A percentile compares a stretch with the other conserved stretches of the same genome.
Evolutionary conservation across 1,284 basidiomycete genomes (phyloP).

Genomic region (Amylostereum chailletii): DNA sequence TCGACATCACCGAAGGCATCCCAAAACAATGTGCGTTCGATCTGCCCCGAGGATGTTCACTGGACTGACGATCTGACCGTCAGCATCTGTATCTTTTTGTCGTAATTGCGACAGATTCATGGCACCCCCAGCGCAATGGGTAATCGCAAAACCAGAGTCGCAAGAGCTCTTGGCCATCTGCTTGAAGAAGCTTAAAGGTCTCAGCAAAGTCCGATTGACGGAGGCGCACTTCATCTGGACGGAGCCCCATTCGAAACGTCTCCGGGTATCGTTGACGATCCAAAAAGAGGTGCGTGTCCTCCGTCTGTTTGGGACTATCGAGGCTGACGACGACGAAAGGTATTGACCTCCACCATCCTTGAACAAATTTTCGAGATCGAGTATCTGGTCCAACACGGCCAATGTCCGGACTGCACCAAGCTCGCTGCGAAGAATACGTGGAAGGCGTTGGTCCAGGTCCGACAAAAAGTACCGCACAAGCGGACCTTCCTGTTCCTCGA

Average conservation of each 20-base stretch:
- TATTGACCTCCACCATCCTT: constrained; percentile 89
- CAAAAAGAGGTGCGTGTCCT: constrained; percentile 80
- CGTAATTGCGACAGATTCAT: constrained; percentile 95
- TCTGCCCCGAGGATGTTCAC: too few relatives aligned
- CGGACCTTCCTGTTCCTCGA: constrained; percentile 97
- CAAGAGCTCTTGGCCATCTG: constrained; percentile 88
- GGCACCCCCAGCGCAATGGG: constrained; percentile 87
- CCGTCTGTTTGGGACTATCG: not conserved
- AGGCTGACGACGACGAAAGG: constrained; percentile 33
- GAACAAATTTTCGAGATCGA: constrained; percentile 98
- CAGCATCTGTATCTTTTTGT: constrained; percentile 89
- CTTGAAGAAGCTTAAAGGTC: constrained; percentile 89
- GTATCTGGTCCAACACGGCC: constrained; percentile 91
- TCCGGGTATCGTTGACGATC: constrained; percentile 92
- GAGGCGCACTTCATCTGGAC: constrained; percentile 99
- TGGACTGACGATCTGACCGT: too few relatives aligned
- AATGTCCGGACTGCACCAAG: constrained; percentile 90
- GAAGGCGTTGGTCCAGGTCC: constrained; percentile 95
- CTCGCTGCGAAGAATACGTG: constrained; percentile 98
- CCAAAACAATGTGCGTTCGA: constrained; percentile 77
- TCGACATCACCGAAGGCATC: constrained; percentile 97
- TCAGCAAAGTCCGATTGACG: constrained; percentile 91
- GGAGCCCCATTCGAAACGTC: constrained; percentile 92
- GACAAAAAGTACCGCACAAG: constrained; percentile 97
- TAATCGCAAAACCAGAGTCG: constrained; percentile 82